phyloP scores from a whole-genome alignment of 2,329 filamentous ascomycete genomes.

The Coniella vitis region DNA sequence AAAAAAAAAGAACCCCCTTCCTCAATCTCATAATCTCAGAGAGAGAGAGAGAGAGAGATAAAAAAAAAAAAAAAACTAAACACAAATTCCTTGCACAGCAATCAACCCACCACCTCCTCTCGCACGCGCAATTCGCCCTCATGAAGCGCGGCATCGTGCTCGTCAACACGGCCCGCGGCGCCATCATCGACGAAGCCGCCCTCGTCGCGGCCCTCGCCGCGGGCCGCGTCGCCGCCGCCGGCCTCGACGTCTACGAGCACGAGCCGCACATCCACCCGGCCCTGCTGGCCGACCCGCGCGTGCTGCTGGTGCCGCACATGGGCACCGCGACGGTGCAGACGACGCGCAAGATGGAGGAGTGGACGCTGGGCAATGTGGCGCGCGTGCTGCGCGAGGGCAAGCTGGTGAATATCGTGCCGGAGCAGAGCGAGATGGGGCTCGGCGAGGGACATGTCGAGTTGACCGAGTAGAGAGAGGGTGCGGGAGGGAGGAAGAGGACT shows the following conservation, averaged over 20 bases:
- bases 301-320: slow-evolving; percentile 77
- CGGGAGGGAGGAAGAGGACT: too few relatives aligned
- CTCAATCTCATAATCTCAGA: not conserved
- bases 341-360: slow-evolving; percentile 25
- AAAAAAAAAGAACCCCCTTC: not conserved
- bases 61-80: not conserved
- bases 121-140: slow-evolving; percentile 58
- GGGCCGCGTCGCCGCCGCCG: slow-evolving; percentile 63
- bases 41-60: too few relatives aligned
- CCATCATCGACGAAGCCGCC: slow-evolving; percentile 74
- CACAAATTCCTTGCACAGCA: slow-evolving; percentile 27
- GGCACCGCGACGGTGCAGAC: slow-evolving; percentile 61
- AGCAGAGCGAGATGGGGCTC: slow-evolving; percentile 43
- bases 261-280: slow-evolving; percentile 72
- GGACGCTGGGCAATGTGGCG: slow-evolving; percentile 64
- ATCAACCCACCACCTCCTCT: slow-evolving; percentile 70
- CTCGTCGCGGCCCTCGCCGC: slow-evolving; percentile 65
- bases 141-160: slow-evolving; percentile 76
- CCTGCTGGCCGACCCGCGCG: slow-evolving; percentile 61
- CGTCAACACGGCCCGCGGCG: slow-evolving; percentile 77
- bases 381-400: slow-evolving; percentile 54
- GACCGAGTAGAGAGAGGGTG: too few relatives aligned
- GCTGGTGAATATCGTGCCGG: slow-evolving; percentile 63
- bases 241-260: slow-evolving; percentile 77
- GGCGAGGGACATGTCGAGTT: not conserved